Percentiles rank a stretch among this genome's conserved stretches.
Evolutionary conservation across 1,139 yeast species (phyloP).

Genomic region (Geotrichum reessii): DNA sequence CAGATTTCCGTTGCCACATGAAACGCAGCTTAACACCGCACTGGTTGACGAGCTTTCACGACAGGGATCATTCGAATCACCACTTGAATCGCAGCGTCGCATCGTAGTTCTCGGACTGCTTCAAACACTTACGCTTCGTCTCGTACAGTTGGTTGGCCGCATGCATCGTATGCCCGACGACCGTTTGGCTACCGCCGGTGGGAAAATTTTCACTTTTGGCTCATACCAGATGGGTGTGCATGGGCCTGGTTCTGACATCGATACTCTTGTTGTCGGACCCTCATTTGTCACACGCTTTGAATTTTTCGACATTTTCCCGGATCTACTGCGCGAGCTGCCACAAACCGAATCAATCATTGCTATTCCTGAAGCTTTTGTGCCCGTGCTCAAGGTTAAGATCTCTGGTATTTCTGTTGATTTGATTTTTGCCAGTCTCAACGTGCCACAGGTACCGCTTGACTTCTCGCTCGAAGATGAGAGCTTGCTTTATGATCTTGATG

Average conservation of each 20-base stretch:
- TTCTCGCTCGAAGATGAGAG: constrained; percentile 78
- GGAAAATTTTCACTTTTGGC: constrained; percentile 90
- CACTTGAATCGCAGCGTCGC: constrained; percentile 69
- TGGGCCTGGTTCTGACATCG: constrained; percentile 97
- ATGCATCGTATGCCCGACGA: constrained; percentile 90
- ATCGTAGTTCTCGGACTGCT: constrained; percentile 63
- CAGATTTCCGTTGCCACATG: constrained; percentile 76
- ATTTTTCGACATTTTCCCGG: constrained; percentile 72
- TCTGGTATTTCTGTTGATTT: constrained; percentile 86
- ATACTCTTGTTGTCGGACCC: constrained; percentile 89
- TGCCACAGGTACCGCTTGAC: constrained; percentile 71
- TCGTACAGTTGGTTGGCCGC: constrained; percentile 73
- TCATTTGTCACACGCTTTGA: constrained; percentile 88
- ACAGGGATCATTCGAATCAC: constrained; percentile 84
- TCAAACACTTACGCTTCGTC: constrained; percentile 68
- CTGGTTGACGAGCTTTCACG: constrained; percentile 70
- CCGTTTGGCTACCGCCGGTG: constrained; percentile 95
- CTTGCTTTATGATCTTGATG: constrained; percentile 76
- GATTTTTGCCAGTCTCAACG: constrained; percentile 70
- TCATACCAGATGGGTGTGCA: constrained; percentile 91
- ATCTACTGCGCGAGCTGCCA: constrained; percentile 57
- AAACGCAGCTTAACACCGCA: constrained; percentile 63
- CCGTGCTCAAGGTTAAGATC: constrained; percentile 82
- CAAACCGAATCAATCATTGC: constrained; percentile 84
- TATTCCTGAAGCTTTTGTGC: constrained; percentile 97